phyloP scores from a whole-genome alignment of 2,329 filamentous ascomycete species.

The Fusarium sp. region DNA sequence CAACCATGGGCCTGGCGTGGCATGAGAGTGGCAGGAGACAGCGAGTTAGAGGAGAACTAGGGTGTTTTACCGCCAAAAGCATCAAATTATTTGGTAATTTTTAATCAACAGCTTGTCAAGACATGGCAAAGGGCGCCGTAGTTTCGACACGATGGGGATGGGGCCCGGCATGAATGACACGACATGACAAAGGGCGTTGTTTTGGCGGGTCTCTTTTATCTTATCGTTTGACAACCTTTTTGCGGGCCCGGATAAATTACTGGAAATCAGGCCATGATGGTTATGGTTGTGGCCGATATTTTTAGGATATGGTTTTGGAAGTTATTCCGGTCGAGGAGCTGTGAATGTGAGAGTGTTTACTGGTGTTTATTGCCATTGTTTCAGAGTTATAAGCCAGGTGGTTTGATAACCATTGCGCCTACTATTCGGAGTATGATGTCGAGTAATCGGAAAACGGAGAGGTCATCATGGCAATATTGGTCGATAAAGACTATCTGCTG shows the following conservation, averaged over 20 bases:
- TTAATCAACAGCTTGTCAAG: slow-evolving; percentile 19
- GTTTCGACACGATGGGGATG: slow-evolving; percentile 28
- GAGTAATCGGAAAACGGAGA: not conserved
- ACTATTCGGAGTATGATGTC: no score
- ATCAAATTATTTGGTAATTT: slow-evolving; percentile 37
- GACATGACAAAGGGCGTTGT: slow-evolving; percentile 32
- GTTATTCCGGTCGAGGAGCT: not conserved
- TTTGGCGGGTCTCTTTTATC: slow-evolving; percentile 25
- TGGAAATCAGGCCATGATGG: slow-evolving; percentile 7
- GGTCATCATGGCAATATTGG: not conserved
- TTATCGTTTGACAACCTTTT: slow-evolving; percentile 28
- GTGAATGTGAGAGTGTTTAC: not conserved
- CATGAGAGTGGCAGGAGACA: slow-evolving; percentile 3
- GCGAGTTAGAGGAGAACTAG: slow-evolving; percentile 4
- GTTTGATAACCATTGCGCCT: not conserved
- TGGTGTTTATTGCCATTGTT: not conserved
- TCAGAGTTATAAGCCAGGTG: not conserved
- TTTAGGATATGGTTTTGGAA: not conserved
- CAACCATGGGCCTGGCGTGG: slow-evolving; percentile 7
- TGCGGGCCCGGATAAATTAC: slow-evolving; percentile 3
- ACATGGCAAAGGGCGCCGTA: slow-evolving; percentile 31
- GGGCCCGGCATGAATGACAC: slow-evolving; percentile 24
- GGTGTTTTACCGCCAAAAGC: slow-evolving; percentile 12
- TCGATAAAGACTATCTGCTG: not conserved
- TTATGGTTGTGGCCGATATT: no score